Base-by-base conservation (phyloP, 106 monocot genomes). In the Vanilla planifolia region DNA sequence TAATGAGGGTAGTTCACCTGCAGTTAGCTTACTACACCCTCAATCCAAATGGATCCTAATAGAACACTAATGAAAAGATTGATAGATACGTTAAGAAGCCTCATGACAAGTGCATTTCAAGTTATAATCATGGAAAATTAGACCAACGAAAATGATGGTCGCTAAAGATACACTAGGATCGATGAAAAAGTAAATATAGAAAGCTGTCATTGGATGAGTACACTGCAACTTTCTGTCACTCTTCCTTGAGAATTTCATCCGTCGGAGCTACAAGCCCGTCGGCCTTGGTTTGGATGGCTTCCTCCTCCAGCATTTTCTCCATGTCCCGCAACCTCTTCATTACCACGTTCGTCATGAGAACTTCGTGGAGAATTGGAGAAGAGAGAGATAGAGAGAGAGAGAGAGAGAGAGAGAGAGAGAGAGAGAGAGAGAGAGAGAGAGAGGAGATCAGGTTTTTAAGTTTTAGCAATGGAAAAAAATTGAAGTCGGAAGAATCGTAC, bases 251-350 rank as follows among this genome's bases (percentile, higher is more conserved):
- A 57, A 35, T 6, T 57, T 57, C 35, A 8, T 21, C 34, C 8
- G 3, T 21, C 8, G 33, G 57, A 57, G 3, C 16, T 8, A 20
- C 1, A 35, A 0, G 34, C 33, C 10, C 57, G 10, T 33, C 57
- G 35, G 35, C 57, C 20, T 35, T 35, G 10, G 33, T 34, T 9
- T 9, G 19, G 24, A 25, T 68, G 22, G 65, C 50, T 53, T 72
- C 64, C 25, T 77, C 71, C n/a, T 68, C 72, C 9, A 86, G 60
- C 21, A 70, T n/a, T 57, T 63, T 79, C 65, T 91, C 79, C 91
- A 83, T 69, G 68, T 91, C 90, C 13, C 51, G 33, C 39, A 86
- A 32, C 40, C 85, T 63, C 62, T 68, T 82, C 51, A 63, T 66
- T 57, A 70, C 70, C 13, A 79, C 82, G 26, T 52, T 79, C 21